Evolutionary conservation across 768 basidiomycete genomes (phyloP).

Genomic region (Udeniomyces megalosporus): DNA sequence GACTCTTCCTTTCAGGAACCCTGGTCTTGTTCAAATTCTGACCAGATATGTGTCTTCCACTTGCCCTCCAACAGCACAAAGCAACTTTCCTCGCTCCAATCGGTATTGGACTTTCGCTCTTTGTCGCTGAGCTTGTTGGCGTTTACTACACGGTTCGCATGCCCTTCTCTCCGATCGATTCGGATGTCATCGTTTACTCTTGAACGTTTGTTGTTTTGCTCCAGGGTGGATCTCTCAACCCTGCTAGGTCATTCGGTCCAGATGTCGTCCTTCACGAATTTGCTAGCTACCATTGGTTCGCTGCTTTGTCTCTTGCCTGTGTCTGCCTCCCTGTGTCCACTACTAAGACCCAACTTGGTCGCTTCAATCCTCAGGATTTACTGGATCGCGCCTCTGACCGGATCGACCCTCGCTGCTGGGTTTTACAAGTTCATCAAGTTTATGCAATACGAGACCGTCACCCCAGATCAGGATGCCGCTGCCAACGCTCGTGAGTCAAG

Average conservation of each 20-base stretch:
- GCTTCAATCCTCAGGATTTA: not conserved
- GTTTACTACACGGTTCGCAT: not conserved
- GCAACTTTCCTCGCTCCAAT: conserved; percentile 34
- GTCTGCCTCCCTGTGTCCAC: too few species aligned
- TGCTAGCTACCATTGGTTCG: not conserved
- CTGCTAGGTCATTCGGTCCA: conserved; percentile 3
- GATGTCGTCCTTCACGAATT: not conserved
- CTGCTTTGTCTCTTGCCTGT: not conserved
- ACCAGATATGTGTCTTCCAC: not conserved
- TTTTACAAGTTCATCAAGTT: conserved; percentile 13
- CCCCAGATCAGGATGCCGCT: not conserved
- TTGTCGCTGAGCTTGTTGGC: conserved; percentile 19
- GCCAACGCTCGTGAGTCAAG: not conserved
- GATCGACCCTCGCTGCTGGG: conserved; percentile 3
- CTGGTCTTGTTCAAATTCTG: too few species aligned
- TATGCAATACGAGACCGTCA: not conserved
- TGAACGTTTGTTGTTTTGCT: too few species aligned
- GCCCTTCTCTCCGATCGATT: not conserved
- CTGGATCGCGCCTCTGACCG: conserved; percentile 6
- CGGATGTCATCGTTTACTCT: not conserved
- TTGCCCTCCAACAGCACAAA: conserved; percentile 22
- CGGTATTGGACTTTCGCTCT: conserved; percentile 31
- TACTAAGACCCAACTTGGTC: too few species aligned
- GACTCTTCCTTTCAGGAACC: not conserved
- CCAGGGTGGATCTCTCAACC: not conserved